Evolutionary conservation across 306 rosid species (phyloP), one percentile per base, ranked within the genome.

Genomic region (Sicyos edulis): DNA sequence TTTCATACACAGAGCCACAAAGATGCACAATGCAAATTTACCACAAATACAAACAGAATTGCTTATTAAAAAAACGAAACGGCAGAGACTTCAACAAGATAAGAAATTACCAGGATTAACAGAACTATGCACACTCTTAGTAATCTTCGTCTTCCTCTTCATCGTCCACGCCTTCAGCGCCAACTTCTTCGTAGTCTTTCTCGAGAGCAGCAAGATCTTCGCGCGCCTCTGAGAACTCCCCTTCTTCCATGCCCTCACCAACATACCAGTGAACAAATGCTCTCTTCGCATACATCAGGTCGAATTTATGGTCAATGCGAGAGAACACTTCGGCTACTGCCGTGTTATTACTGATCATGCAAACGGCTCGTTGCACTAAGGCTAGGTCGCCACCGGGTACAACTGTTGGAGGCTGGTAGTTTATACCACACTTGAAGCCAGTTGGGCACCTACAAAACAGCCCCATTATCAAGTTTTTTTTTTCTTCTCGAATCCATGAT

Each of bases 251-350:
- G 42, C 98, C 98, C 70, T 92, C 98, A 70, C 98, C 98, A 0
- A 92, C 98, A 32, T 92, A 92, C 98, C 98, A 92, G 86, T 92
- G 98, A 29, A 92, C 98, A 51, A 92, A 92, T 74, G 98, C 98
- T 81, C 98, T 88, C 81, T 92, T 92, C 20, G 98, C 79, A 79
- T 92, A 92, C 98, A 92, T 92, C 80, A 92, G 93, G 80, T 92
- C 98, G 64, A 92, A 92, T 74, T 92, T 92, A 81, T 90, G 96
- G 82, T 92, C 98, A 59, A 92, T 92, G 72, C 98, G 89, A 12
- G 98, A 88, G 86, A 92, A 92, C 22, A 92, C 98, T 86, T 92
- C 98, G 0, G 98, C 98, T 75, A 92, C 98, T 1, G 98, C 98
- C 13, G 98, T 92, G 90, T 92, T 92, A 85, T 92, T 92, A 76